phyloP scores from a whole-genome alignment of 306 rosid genomes.

The Fragaria vesca region DNA sequence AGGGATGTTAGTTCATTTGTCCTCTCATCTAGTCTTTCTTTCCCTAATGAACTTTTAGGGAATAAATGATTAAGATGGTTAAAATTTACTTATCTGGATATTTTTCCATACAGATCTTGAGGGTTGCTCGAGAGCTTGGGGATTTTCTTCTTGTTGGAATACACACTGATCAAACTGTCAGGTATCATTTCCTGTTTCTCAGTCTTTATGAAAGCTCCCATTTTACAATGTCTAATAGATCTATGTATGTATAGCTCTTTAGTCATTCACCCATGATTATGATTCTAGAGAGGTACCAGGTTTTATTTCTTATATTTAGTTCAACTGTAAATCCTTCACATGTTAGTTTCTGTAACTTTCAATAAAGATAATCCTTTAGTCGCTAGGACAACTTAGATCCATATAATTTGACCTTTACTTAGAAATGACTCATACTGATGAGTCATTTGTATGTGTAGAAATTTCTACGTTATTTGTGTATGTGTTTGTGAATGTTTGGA shows the following conservation, averaged over 20 bases:
- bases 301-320: background rate
- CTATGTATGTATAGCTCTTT: background rate
- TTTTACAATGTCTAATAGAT: background rate
- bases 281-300: background rate
- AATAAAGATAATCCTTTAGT: background rate
- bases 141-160: constrained; percentile 98
- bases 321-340: background rate
- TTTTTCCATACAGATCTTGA: constrained; percentile 59
- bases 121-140: constrained; percentile 80
- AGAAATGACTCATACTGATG: background rate
- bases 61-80: background rate
- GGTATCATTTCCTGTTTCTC: constrained; percentile 42
- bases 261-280: background rate
- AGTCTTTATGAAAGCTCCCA: background rate
- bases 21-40: background rate
- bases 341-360: constrained; percentile 1
- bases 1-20: background rate
- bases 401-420: background rate
- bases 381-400: background rate
- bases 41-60: background rate
- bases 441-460: background rate
- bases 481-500: background rate
- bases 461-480: background rate
- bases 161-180: constrained; percentile 90
- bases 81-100: background rate